A percentile compares a stretch with the other conserved stretches of the same genome.
These are phyloP conservation scores for Erodium chrysanthum DNA, from an alignment of 441 rosid genomes.

Conservation along the genomic window DNA sequence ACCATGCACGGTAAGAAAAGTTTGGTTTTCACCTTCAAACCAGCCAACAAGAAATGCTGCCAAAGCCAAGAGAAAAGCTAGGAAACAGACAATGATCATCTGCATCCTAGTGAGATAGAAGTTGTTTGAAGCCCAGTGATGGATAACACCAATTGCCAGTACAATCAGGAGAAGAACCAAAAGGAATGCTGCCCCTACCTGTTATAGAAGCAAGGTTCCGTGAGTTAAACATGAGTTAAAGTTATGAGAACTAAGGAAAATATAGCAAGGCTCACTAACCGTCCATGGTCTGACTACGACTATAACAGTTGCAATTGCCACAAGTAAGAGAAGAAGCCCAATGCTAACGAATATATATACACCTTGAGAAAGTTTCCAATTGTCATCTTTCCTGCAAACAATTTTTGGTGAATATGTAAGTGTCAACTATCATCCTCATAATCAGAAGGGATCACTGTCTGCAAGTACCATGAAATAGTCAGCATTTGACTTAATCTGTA, in stretches of 20 bases:
- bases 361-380: conserved; percentile 92
- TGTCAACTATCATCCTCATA: conserved; percentile 16
- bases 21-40: conserved; percentile 57
- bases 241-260: conserved; percentile 13
- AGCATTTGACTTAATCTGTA: conserved; percentile 14
- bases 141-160: conserved; percentile 91
- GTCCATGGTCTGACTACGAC: conserved; percentile 84
- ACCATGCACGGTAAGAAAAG: conserved; percentile 12
- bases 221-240: conserved; percentile 16
- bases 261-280: conserved; percentile 41
- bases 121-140: conserved; percentile 99
- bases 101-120: conserved; percentile 93
- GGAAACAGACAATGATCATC: conserved; percentile 84
- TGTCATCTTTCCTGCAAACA: conserved; percentile 91
- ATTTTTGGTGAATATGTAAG: conserved; percentile 15
- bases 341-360: conserved; percentile 71
- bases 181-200: conserved; percentile 92
- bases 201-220: conserved; percentile 35
- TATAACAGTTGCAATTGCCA: conserved; percentile 90
- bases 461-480: conserved; percentile 12
- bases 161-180: conserved; percentile 83
- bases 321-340: conserved; percentile 91
- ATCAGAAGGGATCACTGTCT: conserved; percentile 6
- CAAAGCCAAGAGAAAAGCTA: conserved; percentile 91
- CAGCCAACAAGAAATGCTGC: conserved; percentile 98